phyloP scores from a whole-genome alignment of 176 grass and related monocot species.

The Dactylis glomerata region DNA sequence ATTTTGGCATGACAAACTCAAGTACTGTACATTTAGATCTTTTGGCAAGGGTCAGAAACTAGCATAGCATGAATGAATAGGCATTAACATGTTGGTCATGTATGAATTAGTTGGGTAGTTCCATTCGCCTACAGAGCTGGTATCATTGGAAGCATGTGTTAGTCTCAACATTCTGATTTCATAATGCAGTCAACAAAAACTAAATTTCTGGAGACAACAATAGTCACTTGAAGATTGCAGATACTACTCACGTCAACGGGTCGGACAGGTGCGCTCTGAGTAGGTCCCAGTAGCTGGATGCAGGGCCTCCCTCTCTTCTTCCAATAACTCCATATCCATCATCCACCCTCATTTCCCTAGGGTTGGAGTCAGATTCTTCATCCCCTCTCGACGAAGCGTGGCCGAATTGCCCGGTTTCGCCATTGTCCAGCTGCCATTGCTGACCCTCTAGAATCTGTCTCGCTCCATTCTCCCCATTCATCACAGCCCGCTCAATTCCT shows the following conservation, averaged over 20 bases:
- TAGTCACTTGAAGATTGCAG: background rate
- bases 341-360: constrained; percentile 40
- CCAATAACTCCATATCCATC: constrained; percentile 53
- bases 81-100: background rate
- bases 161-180: background rate
- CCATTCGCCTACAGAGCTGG: background rate
- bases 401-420: constrained; percentile 2
- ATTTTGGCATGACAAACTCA: background rate
- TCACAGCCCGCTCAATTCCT: constrained; percentile 2
- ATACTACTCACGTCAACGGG: constrained; percentile 61
- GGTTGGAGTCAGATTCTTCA: constrained; percentile 20
- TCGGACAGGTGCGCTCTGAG: constrained; percentile 63
- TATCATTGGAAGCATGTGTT: background rate
- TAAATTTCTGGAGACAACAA: constrained; percentile 1
- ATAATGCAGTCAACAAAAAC: background rate
- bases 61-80: background rate
- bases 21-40: background rate
- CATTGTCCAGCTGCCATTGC: constrained; percentile 25
- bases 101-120: background rate
- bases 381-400: constrained; percentile 16
- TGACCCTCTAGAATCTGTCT: constrained; percentile 23
- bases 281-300: constrained; percentile 54
- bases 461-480: constrained; percentile 16
- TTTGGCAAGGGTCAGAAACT: background rate
- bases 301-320: constrained; percentile 50